A percentile compares a stretch with the other conserved stretches of the same genome.
phyloP scores from a whole-genome alignment of 495 filamentous ascomycete genomes.

The Pyrenopolyporus hunteri region DNA sequence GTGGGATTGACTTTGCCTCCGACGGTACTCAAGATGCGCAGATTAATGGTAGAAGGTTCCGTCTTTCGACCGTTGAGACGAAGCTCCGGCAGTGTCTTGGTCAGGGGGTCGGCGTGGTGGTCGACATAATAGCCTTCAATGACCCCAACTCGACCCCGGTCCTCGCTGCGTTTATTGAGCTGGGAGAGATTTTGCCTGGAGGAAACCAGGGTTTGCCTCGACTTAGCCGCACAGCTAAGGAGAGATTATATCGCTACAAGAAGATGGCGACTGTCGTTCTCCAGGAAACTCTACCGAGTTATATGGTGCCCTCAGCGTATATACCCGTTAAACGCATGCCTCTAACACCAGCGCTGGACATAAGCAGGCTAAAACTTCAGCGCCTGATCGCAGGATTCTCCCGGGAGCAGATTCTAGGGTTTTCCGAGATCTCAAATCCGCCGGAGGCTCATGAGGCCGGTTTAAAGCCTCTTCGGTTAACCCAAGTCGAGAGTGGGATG shows the following conservation, averaged over 20 bases:
- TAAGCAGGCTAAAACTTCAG: constrained; percentile 50
- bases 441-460: constrained; percentile 42
- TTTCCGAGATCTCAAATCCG: constrained; percentile 43
- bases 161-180: constrained; percentile 53
- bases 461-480: constrained; percentile 52
- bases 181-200: constrained; percentile 47
- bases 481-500: constrained; percentile 51
- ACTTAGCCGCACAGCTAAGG: constrained; percentile 42
- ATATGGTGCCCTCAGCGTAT: constrained; percentile 49
- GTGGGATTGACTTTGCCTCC: constrained; percentile 52
- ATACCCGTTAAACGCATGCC: constrained; percentile 53
- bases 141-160: constrained; percentile 43
- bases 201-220: constrained; percentile 42
- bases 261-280: constrained; percentile 48
- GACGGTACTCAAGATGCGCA: constrained; percentile 42
- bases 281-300: constrained; percentile 42
- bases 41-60: constrained; percentile 42
- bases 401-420: constrained; percentile 45
- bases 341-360: constrained; percentile 50
- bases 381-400: constrained; percentile 47
- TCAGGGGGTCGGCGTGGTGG: constrained; percentile 51
- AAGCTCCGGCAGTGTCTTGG: constrained; percentile 53
- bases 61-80: constrained; percentile 50
- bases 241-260: constrained; percentile 47
- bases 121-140: constrained; percentile 52